Evolutionary conservation across 345 rosid genomes (phyloP), one percentile per base, ranked within the genome.

Genomic region (Streptanthus diversifolius): DNA sequence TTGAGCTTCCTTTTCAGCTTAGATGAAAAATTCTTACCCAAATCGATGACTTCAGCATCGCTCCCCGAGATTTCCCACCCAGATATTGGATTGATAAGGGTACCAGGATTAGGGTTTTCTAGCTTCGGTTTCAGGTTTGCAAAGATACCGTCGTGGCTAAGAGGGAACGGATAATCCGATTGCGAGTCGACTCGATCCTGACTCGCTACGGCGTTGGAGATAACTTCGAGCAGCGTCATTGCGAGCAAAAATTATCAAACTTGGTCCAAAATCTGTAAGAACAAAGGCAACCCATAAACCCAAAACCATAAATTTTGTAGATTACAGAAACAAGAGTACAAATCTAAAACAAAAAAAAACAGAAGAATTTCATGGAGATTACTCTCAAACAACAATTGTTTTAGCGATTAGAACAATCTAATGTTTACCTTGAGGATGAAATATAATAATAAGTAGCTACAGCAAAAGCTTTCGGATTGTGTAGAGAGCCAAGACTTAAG

Each of bases 221-320:
- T 82, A 63, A 80, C 82, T 64, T 90, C 93, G 64, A 90, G 85
- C 80, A 88, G 78, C 22, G 86, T 84, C 95, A 90, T 88, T 61
- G 69, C 63, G 47, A 49, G 57, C 13, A 41, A 47, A 67, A 74
- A 52, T 9, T 18, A 27, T 39, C 17, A 37, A 72, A 66, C 29
- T 27, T 36, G n/a, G 62, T 45, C 63, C 39, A 14, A 72, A 76
- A 60, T 77, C 84, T 78, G 77, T 27, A 37, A 65, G 8, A 56
- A 63, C 48, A 57, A 57, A 37, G 55, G 51, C 39, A 67, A 67
- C 61, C 68, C 54, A 66, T 45, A 2, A 73, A 48, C n/a, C 4
- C 32, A 48, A 68, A 59, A 40, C 45, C 70, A 33, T 21, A 24
- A 49, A 75, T 51, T 32, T 67, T 13, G 47, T 4, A 11, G 1